Evolutionary conservation across 257 asterid genomes (phyloP), one percentile per base, ranked within the genome.

Genomic region (Petunia axillaris): DNA sequence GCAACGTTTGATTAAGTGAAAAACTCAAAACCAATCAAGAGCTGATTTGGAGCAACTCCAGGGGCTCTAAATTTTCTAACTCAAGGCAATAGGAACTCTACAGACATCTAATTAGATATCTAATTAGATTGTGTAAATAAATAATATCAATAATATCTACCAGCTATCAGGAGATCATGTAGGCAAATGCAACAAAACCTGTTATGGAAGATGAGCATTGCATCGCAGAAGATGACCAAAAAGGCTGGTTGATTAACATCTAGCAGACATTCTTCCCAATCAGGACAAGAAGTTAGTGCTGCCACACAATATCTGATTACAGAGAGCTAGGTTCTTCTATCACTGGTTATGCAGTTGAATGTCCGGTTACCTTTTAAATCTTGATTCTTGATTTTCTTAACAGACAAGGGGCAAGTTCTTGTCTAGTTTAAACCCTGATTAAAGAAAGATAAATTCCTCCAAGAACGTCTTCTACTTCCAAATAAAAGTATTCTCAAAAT

Each of bases 331-430:
- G 77, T 6, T 48, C 77, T 48, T 36, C 77, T 6, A 71, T 71
- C 62, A 5, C 77, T 35, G 59, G 77, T 48, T 67, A 71, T 1
- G 62, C 77, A 48, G 11, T 50, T 35, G 62, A 71, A 35, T 50
- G 44, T 35, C 35, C 35, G 44, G 44, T 71, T 71, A 40, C 77
- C 62, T 36, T 35, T 35, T 50, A 71, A 71, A 71, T 46, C 60
- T n/a, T 35, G 60, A 71, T 70, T 70, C 43, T 46, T 46, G 77
- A 70, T 44, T 46, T 70, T 70, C 77, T 46, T 70, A 70, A 70
- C 59, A 9, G 5, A 50, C 60, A 71, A 46, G 10, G 53, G 43
- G 76, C 25, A 70, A 71, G 10, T 71, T 71, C 77, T 70, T 43
- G 48, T 52, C 55, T 52, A 8, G 55, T 52, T 50, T 52, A 8